A percentile compares a stretch with the other conserved stretches of the same genome.
Conservation (phyloP, 2,329 filamentous ascomycete genomes). For the Aquanectria penicillioides region DNA sequence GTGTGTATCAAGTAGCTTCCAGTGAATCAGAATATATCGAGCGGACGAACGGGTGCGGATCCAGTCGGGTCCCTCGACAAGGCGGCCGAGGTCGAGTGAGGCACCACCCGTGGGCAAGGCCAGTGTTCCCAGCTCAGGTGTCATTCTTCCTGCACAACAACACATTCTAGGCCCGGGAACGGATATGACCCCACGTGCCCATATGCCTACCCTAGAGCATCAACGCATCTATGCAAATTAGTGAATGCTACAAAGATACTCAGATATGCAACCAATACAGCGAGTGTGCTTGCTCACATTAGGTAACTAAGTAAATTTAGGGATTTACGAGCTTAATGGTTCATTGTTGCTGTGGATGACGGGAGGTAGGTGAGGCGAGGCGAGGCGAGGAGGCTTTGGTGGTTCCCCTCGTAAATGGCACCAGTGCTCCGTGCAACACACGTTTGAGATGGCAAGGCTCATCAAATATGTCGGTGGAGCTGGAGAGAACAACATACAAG, state of each 20-base stretch:
- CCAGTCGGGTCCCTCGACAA: conserved; percentile 25
- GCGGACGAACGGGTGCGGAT: conserved; percentile 41
- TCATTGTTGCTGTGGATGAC: too few relatives aligned
- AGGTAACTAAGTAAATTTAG: too few relatives aligned
- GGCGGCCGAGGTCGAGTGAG: conserved; percentile 26
- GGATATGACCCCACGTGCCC: not conserved
- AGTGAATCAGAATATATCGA: not conserved
- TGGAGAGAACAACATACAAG: not conserved
- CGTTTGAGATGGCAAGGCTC: too few relatives aligned
- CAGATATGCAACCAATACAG: not conserved
- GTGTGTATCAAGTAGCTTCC: not conserved
- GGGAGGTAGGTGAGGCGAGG: conserved; percentile 5
- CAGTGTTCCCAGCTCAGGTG: conserved; percentile 17
- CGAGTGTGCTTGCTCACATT: not conserved
- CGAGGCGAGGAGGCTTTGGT: too few relatives aligned
- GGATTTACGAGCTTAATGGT: too few relatives aligned
- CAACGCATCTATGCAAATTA: not conserved
- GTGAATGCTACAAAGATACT: too few relatives aligned
- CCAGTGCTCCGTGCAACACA: too few relatives aligned
- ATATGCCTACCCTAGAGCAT: conserved; percentile 10
- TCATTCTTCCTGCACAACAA: not conserved
- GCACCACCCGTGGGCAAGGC: conserved; percentile 2
- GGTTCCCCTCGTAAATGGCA: too few relatives aligned
- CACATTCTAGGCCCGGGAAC: not conserved
- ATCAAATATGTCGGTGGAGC: conserved; percentile 3